Conservation (phyloP, 2,329 filamentous ascomycete genomes). For the Aphanocladium album region DNA sequence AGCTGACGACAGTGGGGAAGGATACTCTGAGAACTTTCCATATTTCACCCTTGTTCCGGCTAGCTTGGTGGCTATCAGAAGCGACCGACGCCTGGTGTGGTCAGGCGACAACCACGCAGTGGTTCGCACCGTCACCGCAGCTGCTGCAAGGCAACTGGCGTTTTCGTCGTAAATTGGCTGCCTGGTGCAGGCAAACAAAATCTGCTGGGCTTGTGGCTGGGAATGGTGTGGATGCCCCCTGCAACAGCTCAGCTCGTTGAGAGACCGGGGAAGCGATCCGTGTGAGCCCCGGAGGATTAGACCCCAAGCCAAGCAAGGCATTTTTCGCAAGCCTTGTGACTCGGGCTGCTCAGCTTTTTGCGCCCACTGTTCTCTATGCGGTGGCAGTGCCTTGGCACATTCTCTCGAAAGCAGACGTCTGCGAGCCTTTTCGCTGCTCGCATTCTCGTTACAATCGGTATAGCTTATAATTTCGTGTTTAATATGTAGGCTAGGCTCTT, state of each 20-base stretch:
- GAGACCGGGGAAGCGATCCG: neutral
- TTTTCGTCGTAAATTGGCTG: neutral
- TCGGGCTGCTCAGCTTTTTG: neutral
- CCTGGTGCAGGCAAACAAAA: neutral
- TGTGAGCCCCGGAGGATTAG: neutral
- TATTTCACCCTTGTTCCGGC: neutral
- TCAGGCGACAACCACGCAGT: neutral
- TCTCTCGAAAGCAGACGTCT: neutral
- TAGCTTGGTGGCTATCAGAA: neutral
- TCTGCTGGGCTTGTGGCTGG: neutral
- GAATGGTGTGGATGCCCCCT: neutral
- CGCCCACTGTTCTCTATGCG: neutral
- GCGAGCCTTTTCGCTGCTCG: neutral
- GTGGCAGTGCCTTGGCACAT: neutral
- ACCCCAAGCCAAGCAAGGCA: conserved; percentile 6
- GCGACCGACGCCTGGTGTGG: neutral
- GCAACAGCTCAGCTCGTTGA: neutral
- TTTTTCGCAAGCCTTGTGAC: conserved; percentile 8
- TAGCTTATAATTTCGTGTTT: neutral
- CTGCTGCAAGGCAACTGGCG: neutral
- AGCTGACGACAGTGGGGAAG: too few species aligned
- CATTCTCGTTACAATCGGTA: neutral
- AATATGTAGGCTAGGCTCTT: too few species aligned
- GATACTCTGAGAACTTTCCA: neutral
- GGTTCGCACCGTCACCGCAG: conserved; percentile 1